A percentile compares a stretch with the other conserved stretches of the same genome.
These are phyloP conservation scores for Starmerella floricola DNA, from an alignment of 805 yeast genomes.

Conservation along the genomic window DNA sequence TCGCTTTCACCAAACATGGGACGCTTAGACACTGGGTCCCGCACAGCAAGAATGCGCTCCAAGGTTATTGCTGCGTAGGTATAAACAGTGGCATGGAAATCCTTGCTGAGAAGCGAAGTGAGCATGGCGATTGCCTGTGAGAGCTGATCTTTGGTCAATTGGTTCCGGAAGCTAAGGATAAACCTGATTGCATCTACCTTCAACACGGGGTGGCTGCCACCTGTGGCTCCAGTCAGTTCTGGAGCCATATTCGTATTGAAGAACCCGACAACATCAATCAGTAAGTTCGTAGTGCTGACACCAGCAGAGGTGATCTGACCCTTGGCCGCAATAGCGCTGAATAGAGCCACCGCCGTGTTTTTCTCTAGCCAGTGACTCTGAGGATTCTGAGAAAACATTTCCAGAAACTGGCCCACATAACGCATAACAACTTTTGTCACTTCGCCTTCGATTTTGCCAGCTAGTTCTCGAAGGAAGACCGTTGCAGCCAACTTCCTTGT, in stretches of 20 bases:
- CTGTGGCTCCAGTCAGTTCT: constrained; percentile 46
- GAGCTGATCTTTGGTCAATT: constrained; percentile 75
- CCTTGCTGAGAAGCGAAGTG: constrained; percentile 52
- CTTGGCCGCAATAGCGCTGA: constrained; percentile 81
- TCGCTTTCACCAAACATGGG: constrained; percentile 64
- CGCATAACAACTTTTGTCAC: constrained; percentile 64
- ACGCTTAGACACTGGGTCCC: constrained; percentile 32
- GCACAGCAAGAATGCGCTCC: constrained; percentile 72
- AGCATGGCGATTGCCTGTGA: constrained; percentile 67
- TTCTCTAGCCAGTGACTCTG: constrained; percentile 65
- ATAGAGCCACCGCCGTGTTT: constrained; percentile 75
- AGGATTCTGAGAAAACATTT: constrained; percentile 35
- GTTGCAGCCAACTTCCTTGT: constrained; percentile 89
- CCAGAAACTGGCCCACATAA: constrained; percentile 57
- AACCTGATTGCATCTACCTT: constrained; percentile 88
- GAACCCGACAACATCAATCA: constrained; percentile 77
- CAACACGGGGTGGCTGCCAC: constrained; percentile 54
- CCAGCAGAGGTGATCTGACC: constrained; percentile 81
- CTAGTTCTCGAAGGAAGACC: constrained; percentile 77
- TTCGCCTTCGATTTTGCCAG: constrained; percentile 58
- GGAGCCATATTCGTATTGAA: constrained; percentile 71
- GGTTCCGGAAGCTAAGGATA: constrained; percentile 81
- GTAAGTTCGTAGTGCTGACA: constrained; percentile 69
- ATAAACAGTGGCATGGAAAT: constrained; percentile 61
- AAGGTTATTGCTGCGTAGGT: constrained; percentile 90